Evolutionary conservation across 805 yeast genomes (phyloP), one percentile per base, ranked within the genome.

Genomic region (Sugiyamaella chiloensis): DNA sequence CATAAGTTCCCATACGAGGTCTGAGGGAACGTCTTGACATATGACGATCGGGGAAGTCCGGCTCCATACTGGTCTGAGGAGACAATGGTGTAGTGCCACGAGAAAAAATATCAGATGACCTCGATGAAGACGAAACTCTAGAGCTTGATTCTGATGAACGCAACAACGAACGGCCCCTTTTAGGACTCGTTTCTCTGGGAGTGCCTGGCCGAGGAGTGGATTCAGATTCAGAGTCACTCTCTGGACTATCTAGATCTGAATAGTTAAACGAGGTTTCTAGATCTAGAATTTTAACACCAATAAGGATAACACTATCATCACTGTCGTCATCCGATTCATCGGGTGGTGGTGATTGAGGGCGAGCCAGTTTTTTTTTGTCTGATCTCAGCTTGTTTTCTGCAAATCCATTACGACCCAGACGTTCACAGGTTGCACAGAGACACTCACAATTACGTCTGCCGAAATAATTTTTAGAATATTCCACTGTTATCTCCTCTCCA

Each of bases 401-500:
- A 46, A 47, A 70, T 9, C 59, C 70, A 11, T 73, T 73, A 8
- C 52, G 41, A 0, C 49, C 45, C 4, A 50, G 46, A 17, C 59
- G 44, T 52, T 73, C 76, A 55, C 79, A 74, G 1, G 72, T 61
- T 0, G 69, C 67, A 54, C 79, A 74, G 39, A 73, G 52, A 51
- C 79, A 74, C 43, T 74, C 73, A 12, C 63, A 50, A 51, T 74
- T 74, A 12, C 59, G 44, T 24, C 49, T 53, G 16, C 79, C 79
- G 54, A 74, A 74, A 50, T 74, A 74, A 51, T 64, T 63, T 3
- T 62, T 54, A 1, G 78, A 63, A 54, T 74, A 74, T 24, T 53
- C 51, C 4, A 73, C 76, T 2, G 78, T 72, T 26, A 74, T 68
- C 53, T 74, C 77, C 54, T 74, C 76, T n/a, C 78, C 78, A 2